phyloP scores from a whole-genome alignment of 768 basidiomycete genomes.

The Phylloporus arenicola region DNA sequence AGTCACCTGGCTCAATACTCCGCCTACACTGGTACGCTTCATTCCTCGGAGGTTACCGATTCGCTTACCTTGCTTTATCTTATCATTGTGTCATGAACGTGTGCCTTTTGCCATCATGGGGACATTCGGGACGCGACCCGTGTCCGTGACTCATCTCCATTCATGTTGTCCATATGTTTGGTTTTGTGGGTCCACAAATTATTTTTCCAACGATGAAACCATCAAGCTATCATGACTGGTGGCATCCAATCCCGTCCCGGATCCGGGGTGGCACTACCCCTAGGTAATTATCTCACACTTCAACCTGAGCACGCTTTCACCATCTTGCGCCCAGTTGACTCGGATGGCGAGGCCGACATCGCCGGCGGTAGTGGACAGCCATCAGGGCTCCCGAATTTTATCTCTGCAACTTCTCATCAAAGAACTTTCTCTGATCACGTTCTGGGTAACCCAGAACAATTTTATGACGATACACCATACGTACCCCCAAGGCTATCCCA shows the following conservation, averaged over 20 bases:
- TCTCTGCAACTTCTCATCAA: slow-evolving; percentile 10
- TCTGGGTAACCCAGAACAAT: slow-evolving; percentile 15
- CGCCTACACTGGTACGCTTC: slow-evolving; percentile 3
- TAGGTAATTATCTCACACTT: slow-evolving; percentile 11
- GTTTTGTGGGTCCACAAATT: slow-evolving; percentile 30
- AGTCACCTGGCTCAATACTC: not conserved
- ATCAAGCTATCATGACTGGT: slow-evolving; percentile 22
- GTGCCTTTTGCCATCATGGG: not conserved
- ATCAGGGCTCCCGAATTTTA: slow-evolving; percentile 11
- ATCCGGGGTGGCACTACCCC: slow-evolving; percentile 5
- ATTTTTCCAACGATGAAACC: slow-evolving; percentile 27
- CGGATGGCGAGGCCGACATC: slow-evolving; percentile 20
- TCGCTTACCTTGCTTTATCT: slow-evolving; percentile 23
- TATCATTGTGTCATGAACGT: slow-evolving; percentile 8
- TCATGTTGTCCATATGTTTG: slow-evolving; percentile 29
- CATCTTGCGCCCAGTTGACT: slow-evolving; percentile 10
- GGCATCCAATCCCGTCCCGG: slow-evolving; percentile 15
- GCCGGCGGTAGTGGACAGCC: slow-evolving; percentile 12
- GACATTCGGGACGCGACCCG: slow-evolving; percentile 13
- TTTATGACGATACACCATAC: slow-evolving; percentile 26
- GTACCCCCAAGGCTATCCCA: slow-evolving; percentile 24
- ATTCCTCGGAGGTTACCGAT: slow-evolving; percentile 15
- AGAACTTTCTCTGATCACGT: slow-evolving; percentile 6
- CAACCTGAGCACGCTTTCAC: slow-evolving; percentile 5
- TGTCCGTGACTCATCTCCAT: slow-evolving; percentile 1